These are phyloP conservation scores for Alternaria sp. DNA, from an alignment of 2,329 filamentous ascomycete genomes.

Conservation along the genomic window DNA sequence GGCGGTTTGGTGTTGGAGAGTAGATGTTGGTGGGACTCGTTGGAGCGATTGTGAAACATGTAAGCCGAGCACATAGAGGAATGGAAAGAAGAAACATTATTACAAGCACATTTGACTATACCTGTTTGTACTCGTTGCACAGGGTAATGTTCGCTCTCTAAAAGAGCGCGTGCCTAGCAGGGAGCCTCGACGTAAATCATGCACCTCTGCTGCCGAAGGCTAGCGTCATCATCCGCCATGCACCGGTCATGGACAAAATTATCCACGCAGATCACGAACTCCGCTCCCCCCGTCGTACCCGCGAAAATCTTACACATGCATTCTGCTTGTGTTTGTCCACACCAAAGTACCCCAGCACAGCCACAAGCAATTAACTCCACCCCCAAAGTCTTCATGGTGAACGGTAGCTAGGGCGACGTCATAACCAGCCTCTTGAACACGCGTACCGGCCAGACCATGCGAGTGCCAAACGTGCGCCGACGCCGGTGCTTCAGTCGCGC, in stretches of 20 bases:
- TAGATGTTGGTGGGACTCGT: background rate
- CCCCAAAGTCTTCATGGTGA: background rate
- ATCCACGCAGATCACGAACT: slow-evolving; percentile 9
- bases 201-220: background rate
- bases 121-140: background rate
- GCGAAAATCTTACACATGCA: background rate
- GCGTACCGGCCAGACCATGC: slow-evolving; percentile 15
- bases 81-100: slow-evolving; percentile 17
- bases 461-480: slow-evolving; percentile 7
- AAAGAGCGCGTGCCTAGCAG: background rate
- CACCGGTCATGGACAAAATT: background rate
- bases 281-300: background rate
- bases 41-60: slow-evolving; percentile 14
- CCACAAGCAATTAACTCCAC: background rate
- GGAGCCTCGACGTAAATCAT: background rate
- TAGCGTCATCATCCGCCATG: background rate
- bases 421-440: slow-evolving; percentile 16
- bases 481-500: slow-evolving; percentile 14
- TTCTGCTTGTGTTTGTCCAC: background rate
- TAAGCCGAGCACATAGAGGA: slow-evolving; percentile 24
- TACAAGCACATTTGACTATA: background rate
- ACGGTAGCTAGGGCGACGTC: slow-evolving; percentile 8
- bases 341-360: slow-evolving; percentile 2
- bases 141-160: background rate
- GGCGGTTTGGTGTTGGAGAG: slow-evolving; percentile 4